Evolutionary conservation across 495 filamentous ascomycete species (phyloP).

Genomic region (Hypoxylon crocopeplum): DNA sequence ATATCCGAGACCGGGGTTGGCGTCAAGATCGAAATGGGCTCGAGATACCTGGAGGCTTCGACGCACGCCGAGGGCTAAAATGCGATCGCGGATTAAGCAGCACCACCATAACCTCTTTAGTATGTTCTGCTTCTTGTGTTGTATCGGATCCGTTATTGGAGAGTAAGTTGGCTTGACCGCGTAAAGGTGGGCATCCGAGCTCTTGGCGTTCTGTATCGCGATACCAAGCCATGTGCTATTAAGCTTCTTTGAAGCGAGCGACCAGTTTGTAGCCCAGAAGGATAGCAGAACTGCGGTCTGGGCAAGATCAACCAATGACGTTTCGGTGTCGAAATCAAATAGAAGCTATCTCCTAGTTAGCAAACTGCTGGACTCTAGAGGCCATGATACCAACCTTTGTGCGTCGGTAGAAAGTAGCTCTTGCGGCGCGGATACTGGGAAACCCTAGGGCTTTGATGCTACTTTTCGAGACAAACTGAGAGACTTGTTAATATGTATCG

Average conservation of each 20-base stretch:
- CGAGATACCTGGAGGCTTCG: slow-evolving; percentile 55
- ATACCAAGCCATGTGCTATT: slow-evolving; percentile 56
- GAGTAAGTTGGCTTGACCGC: slow-evolving; percentile 38
- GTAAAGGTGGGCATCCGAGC: slow-evolving; percentile 49
- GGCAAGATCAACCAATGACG: slow-evolving; percentile 42
- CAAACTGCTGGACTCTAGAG: neutral
- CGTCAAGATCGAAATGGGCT: slow-evolving; percentile 45
- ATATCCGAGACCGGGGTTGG: slow-evolving; percentile 43
- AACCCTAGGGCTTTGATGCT: slow-evolving; percentile 54
- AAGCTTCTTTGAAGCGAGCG: slow-evolving; percentile 45
- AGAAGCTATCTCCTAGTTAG: slow-evolving; percentile 35
- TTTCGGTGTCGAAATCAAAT: slow-evolving; percentile 46
- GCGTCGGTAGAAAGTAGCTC: slow-evolving; percentile 51
- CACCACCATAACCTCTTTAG: slow-evolving; percentile 59
- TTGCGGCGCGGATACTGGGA: slow-evolving; percentile 48
- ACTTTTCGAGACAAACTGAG: slow-evolving; percentile 50
- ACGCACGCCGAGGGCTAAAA: slow-evolving; percentile 55
- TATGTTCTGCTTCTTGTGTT: slow-evolving; percentile 40
- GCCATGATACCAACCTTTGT: slow-evolving; percentile 42
- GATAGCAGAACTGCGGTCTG: slow-evolving; percentile 55
- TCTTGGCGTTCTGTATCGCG: slow-evolving; percentile 56
- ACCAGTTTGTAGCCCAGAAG: slow-evolving; percentile 48
- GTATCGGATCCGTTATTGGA: slow-evolving; percentile 31
- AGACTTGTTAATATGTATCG: neutral
- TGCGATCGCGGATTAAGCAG: slow-evolving; percentile 58